phyloP scores from a whole-genome alignment of 495 filamentous ascomycete species.

The Xylaria longipes region DNA sequence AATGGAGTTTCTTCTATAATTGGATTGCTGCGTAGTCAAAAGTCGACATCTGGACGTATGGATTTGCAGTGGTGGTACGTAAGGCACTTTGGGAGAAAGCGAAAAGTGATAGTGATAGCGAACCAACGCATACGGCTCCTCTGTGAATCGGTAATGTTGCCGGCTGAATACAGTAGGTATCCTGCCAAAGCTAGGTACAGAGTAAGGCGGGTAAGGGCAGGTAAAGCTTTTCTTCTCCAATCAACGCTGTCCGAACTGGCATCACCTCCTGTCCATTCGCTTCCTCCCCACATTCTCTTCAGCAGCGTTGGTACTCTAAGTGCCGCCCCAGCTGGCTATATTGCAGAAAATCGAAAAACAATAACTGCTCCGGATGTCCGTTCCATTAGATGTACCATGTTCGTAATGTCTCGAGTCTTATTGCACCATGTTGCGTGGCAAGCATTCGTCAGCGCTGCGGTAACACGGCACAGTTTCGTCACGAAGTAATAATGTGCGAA shows the following conservation, averaged over 20 bases:
- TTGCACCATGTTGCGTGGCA: background rate
- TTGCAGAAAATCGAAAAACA: background rate
- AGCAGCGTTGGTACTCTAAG: background rate
- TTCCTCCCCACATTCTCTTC: conserved; percentile 14
- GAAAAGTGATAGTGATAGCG: background rate
- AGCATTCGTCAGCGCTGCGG: background rate
- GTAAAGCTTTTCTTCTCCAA: background rate
- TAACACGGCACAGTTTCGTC: background rate
- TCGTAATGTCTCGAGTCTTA: background rate
- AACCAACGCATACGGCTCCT: background rate
- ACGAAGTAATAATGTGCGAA: background rate
- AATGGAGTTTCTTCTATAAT: background rate
- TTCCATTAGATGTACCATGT: background rate
- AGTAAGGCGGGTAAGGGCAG: background rate
- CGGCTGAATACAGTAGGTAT: conserved; percentile 16
- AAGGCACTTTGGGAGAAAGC: background rate
- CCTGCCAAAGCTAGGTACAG: background rate
- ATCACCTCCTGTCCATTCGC: background rate
- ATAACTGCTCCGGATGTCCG: background rate
- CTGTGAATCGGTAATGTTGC: background rate
- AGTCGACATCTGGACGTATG: background rate
- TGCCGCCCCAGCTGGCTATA: conserved; percentile 7
- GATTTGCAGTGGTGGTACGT: background rate
- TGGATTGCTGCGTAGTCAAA: conserved; percentile 1
- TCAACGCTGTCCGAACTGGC: conserved; percentile 4